A percentile compares a stretch with the other conserved stretches of the same genome.
These are phyloP conservation scores for Westerdykella aurantiaca DNA, from an alignment of 2,329 filamentous ascomycete genomes.

Conservation along the genomic window DNA sequence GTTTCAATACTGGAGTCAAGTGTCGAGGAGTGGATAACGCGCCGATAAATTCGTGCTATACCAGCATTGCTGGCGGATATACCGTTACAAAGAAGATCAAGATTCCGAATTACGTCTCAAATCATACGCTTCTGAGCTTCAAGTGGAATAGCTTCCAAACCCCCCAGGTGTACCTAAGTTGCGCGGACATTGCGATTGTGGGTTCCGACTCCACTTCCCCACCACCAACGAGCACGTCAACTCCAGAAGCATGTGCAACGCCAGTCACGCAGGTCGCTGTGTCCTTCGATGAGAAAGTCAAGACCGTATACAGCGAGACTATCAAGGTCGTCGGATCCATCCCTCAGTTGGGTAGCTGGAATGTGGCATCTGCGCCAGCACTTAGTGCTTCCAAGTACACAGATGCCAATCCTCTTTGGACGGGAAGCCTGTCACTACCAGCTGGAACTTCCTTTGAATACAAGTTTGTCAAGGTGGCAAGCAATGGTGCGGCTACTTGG, in stretches of 20 bases:
- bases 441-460: conserved; percentile 41
- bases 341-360: conserved; percentile 42
- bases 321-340: conserved; percentile 43
- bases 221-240: conserved; percentile 6
- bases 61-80: conserved; percentile 31
- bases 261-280: conserved; percentile 28
- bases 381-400: conserved; percentile 42
- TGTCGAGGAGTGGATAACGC: conserved; percentile 30
- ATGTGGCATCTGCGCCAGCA: conserved; percentile 33
- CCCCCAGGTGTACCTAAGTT: conserved; percentile 28
- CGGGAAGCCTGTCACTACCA: conserved; percentile 33
- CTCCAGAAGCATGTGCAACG: conserved; percentile 14
- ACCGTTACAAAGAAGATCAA: conserved; percentile 29
- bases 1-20: conserved; percentile 20
- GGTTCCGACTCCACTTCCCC: conserved; percentile 9
- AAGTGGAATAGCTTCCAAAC: conserved; percentile 34
- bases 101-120: conserved; percentile 28
- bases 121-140: conserved; percentile 29
- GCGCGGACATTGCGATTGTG: conserved; percentile 28
- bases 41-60: conserved; percentile 29
- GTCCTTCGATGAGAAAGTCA: conserved; percentile 45
- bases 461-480: conserved; percentile 43
- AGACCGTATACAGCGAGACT: conserved; percentile 46
- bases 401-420: conserved; percentile 44
- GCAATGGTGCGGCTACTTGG: conserved; percentile 41